Percentiles rank a stretch among this genome's conserved stretches.
Evolutionary conservation across 1,284 basidiomycete genomes (phyloP).

Genomic region (Rhodofomes roseus): DNA sequence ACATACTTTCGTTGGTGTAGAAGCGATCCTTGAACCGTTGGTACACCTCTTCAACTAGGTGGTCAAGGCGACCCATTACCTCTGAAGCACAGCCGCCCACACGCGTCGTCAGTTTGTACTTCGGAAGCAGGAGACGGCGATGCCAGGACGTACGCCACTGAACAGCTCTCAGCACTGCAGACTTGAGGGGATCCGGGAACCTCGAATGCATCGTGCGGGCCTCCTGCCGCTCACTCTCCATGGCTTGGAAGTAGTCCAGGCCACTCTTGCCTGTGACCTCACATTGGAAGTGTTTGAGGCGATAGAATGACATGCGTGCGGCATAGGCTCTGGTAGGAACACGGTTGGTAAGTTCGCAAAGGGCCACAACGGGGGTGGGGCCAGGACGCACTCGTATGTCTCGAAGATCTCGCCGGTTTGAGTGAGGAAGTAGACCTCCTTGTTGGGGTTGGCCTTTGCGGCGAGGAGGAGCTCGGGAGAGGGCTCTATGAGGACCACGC

Average conservation of each 20-base stretch:
- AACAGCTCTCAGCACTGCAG: slow-evolving; percentile 84
- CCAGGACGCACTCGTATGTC: slow-evolving; percentile 78
- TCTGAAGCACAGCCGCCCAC: slow-evolving; percentile 45
- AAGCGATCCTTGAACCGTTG: slow-evolving; percentile 96
- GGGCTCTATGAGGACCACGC: slow-evolving; percentile 82
- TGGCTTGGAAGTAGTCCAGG: slow-evolving; percentile 91
- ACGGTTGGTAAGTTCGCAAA: slow-evolving; percentile 12
- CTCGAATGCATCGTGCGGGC: slow-evolving; percentile 83
- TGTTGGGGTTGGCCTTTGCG: slow-evolving; percentile 58
- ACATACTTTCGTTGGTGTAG: slow-evolving; percentile 84
- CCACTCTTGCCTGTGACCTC: slow-evolving; percentile 93
- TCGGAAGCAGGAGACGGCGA: slow-evolving; percentile 9
- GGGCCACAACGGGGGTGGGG: slow-evolving; percentile 21
- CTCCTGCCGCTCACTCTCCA: slow-evolving; percentile 88
- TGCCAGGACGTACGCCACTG: slow-evolving; percentile 84
- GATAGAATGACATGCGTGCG: slow-evolving; percentile 90
- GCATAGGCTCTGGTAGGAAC: slow-evolving; percentile 71
- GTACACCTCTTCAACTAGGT: slow-evolving; percentile 90
- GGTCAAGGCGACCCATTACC: slow-evolving; percentile 93
- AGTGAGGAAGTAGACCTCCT: slow-evolving; percentile 84
- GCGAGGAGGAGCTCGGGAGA: slow-evolving; percentile 63
- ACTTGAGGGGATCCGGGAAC: slow-evolving; percentile 92
- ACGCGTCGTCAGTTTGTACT: slow-evolving; percentile 15
- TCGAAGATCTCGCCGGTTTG: slow-evolving; percentile 96
- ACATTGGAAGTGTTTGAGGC: slow-evolving; percentile 90